Evolutionary conservation across 768 basidiomycete species (phyloP).

Genomic region (Grammothele lineata): DNA sequence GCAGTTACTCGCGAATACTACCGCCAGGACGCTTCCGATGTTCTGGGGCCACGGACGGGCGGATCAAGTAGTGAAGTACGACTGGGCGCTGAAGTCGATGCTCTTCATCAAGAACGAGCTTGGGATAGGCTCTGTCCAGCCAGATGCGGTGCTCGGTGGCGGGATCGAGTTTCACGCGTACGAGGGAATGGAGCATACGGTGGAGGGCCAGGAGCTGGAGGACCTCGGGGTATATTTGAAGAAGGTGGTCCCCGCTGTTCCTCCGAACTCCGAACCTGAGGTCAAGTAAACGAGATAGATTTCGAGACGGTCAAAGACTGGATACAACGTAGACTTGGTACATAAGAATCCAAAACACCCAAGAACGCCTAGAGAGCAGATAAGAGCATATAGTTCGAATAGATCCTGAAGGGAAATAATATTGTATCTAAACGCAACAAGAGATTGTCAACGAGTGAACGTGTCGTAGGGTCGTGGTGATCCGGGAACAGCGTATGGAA

Average conservation of each 20-base stretch:
- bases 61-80: constrained; percentile 68
- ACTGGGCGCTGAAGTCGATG: constrained; percentile 49
- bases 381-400: too few relatives aligned
- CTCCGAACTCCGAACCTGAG: too few relatives aligned
- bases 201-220: constrained; percentile 57
- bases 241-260: constrained; percentile 47
- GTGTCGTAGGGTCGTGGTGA: too few relatives aligned
- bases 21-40: constrained; percentile 60
- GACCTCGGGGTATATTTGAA: constrained; percentile 72
- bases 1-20: background rate
- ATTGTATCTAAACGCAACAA: too few relatives aligned
- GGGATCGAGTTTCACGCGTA: constrained; percentile 72
- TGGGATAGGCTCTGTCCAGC: constrained; percentile 42
- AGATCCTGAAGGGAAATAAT: too few relatives aligned
- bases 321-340: too few relatives aligned
- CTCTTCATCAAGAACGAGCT: constrained; percentile 52
- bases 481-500: too few relatives aligned
- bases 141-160: constrained; percentile 27
- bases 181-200: constrained; percentile 61
- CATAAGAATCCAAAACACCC: too few relatives aligned
- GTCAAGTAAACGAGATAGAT: too few relatives aligned
- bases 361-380: too few relatives aligned
- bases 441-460: too few relatives aligned
- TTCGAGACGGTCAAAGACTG: too few relatives aligned
- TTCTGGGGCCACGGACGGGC: constrained; percentile 84